These are phyloP conservation scores for Mallotus japonicus DNA, from an alignment of 441 rosid genomes.

Conservation along the genomic window DNA sequence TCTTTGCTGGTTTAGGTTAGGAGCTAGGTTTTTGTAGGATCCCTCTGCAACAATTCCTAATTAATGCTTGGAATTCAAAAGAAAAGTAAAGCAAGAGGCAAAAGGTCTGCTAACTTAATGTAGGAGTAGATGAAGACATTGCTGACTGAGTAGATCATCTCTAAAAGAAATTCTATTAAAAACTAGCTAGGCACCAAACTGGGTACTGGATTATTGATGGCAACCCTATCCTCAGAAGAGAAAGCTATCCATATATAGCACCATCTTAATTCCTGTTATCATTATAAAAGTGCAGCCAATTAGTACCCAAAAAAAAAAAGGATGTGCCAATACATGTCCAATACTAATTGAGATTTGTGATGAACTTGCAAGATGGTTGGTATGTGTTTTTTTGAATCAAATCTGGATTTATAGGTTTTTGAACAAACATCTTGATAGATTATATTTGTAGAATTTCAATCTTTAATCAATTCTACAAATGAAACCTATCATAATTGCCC, in stretches of 20 bases:
- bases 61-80: neutral
- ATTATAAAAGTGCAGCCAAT: neutral
- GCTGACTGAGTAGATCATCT: neutral
- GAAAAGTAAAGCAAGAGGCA: neutral
- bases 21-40: neutral
- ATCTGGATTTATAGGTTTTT: no score
- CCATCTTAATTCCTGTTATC: neutral
- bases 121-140: neutral
- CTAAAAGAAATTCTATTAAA: neutral
- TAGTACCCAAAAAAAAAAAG: neutral
- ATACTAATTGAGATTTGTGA: neutral
- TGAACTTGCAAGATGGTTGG: no score
- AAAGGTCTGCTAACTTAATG: slow-evolving; percentile 8
- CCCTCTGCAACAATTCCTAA: neutral
- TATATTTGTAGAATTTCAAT: no score
- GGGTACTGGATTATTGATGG: neutral
- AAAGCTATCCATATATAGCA: neutral
- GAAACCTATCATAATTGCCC: no score
- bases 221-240: neutral
- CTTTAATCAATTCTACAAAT: no score
- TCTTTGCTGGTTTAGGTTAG: neutral
- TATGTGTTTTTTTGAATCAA: no score
- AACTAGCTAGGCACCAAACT: neutral
- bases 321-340: neutral
- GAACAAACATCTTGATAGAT: no score